These are phyloP conservation scores for Saururus chinensis DNA, from an alignment of 164 flowering plant genomes.

Conservation along the genomic window DNA sequence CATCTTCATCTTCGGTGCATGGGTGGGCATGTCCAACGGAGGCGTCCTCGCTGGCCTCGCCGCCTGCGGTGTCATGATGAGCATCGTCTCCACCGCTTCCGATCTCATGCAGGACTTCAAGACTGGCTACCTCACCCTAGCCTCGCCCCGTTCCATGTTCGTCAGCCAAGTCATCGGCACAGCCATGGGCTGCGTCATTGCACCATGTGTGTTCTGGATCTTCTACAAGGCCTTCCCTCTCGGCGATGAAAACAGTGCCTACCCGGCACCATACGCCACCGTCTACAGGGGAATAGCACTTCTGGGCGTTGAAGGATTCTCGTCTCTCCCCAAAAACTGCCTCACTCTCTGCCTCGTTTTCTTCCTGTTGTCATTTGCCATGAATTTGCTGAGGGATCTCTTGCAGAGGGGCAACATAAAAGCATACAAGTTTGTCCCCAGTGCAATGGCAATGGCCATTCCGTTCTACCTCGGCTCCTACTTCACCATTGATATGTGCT, in stretches of 20 bases:
- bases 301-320: conserved; percentile 20
- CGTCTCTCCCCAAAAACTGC: conserved; percentile 27
- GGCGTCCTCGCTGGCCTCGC: conserved; percentile 27
- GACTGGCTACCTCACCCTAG: conserved; percentile 26
- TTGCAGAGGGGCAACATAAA: conserved; percentile 2
- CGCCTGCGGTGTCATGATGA: conserved; percentile 28
- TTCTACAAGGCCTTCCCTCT: conserved; percentile 24
- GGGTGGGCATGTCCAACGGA: conserved; percentile 18
- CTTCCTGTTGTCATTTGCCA: conserved; percentile 6
- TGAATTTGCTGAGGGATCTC: conserved; percentile 5
- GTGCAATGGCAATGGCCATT: conserved; percentile 32
- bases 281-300: conserved; percentile 25
- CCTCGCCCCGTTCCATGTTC: conserved; percentile 32
- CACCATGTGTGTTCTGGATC: conserved; percentile 23
- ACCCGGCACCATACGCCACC: conserved; percentile 23
- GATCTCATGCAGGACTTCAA: conserved; percentile 36
- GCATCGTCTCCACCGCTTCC: conserved; percentile 32
- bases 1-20: conserved; percentile 18
- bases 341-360: conserved; percentile 9
- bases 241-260: conserved; percentile 9
- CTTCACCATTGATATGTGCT: conserved; percentile 27
- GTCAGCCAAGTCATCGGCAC: conserved; percentile 26
- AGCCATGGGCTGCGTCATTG: conserved; percentile 19
- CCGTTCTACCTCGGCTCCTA: conserved; percentile 24
- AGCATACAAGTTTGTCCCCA: conserved; percentile 16